Evolutionary conservation across 177 flowering plant genomes (phyloP).

Genomic region (Vitis hybrid): DNA sequence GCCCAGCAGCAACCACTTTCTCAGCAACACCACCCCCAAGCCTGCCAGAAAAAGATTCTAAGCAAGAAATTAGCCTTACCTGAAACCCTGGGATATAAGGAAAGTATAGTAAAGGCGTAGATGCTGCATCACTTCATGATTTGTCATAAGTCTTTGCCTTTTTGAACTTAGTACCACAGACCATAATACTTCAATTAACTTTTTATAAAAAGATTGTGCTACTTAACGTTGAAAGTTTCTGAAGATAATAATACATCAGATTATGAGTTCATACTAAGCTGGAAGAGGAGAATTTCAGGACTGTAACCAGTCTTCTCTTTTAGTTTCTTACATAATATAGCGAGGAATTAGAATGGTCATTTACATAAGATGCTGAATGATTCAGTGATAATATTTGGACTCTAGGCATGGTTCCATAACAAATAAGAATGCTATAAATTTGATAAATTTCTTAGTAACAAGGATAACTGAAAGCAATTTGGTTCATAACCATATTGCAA

Average conservation of each 20-base stretch:
- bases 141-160: background rate
- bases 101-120: background rate
- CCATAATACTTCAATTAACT: background rate
- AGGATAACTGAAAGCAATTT: too few relatives aligned
- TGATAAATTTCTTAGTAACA: too few relatives aligned
- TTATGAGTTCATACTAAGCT: background rate
- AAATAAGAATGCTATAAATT: too few relatives aligned
- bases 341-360: background rate
- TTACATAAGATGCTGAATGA: background rate
- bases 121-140: background rate
- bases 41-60: constrained; percentile 36
- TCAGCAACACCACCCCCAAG: constrained; percentile 73
- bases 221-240: background rate
- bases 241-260: background rate
- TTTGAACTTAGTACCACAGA: background rate
- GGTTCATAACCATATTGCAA: too few relatives aligned
- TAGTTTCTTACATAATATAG: constrained; percentile 2
- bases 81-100: background rate
- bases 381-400: too few relatives aligned
- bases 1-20: constrained; percentile 63
- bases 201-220: background rate
- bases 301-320: background rate
- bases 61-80: background rate
- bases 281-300: background rate
- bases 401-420: too few relatives aligned